Percentiles rank a stretch among this genome's conserved stretches.
These are phyloP conservation scores for Sanghuangporus sanghuang DNA, from an alignment of 1,284 basidiomycete genomes.

Conservation along the genomic window DNA sequence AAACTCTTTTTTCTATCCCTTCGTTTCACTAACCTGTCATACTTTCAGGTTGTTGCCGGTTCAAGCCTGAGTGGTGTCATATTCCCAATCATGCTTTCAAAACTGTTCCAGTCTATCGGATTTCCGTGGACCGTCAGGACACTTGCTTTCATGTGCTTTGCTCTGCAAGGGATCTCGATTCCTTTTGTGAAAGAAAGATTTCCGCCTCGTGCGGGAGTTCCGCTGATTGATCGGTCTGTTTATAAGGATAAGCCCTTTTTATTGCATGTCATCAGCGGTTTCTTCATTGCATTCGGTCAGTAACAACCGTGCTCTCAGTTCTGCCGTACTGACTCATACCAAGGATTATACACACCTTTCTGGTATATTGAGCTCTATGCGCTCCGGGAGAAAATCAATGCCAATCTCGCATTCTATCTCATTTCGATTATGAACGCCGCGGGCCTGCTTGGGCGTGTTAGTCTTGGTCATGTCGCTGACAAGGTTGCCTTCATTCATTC, in stretches of 20 bases:
- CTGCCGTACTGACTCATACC: background rate
- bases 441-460: background rate
- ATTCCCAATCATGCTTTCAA: conserved; percentile 28
- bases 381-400: background rate
- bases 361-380: background rate
- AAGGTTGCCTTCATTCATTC: background rate
- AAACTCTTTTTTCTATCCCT: background rate
- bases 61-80: conserved; percentile 24
- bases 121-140: background rate
- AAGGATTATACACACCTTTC: background rate
- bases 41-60: conserved; percentile 15
- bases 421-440: background rate
- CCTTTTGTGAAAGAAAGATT: background rate
- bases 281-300: background rate
- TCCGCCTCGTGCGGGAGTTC: background rate
- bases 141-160: background rate
- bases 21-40: background rate
- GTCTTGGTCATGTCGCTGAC: background rate
- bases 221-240: background rate
- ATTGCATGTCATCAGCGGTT: background rate
- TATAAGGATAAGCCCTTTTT: background rate
- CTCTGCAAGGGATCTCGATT: background rate
- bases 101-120: conserved; percentile 21
- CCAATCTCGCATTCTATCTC: background rate
- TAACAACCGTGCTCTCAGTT: background rate